Percentiles rank a stretch among this genome's conserved stretches.
Evolutionary conservation across 2,329 filamentous ascomycete species (phyloP).

Genomic region (Colletotrichum phormii): DNA sequence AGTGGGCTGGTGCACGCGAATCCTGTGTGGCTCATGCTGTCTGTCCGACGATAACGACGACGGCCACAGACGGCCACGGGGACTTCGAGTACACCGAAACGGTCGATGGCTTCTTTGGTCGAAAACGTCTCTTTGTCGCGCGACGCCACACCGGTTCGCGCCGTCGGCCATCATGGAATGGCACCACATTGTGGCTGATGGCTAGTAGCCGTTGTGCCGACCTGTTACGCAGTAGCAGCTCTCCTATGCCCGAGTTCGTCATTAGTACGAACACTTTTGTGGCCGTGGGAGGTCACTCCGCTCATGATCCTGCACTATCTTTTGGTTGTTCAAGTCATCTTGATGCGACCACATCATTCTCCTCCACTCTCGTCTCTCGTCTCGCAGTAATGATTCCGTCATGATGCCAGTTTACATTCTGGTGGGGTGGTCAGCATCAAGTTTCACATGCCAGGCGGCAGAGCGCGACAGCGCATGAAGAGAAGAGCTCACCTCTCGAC

Average conservation of each 20-base stretch:
- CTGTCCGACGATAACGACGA: neutral
- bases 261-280: neutral
- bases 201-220: slow-evolving; percentile 20
- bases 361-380: neutral
- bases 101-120: slow-evolving; percentile 5
- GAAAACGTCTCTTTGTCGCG: slow-evolving; percentile 14
- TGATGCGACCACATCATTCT: neutral
- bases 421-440: slow-evolving; percentile 8
- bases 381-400: neutral
- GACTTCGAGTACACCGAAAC: slow-evolving; percentile 26
- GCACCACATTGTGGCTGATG: slow-evolving; percentile 7
- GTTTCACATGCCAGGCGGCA: slow-evolving; percentile 23
- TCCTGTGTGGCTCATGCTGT: slow-evolving; percentile 27
- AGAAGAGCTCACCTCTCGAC: slow-evolving; percentile 62
- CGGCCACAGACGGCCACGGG: slow-evolving; percentile 14
- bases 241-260: neutral
- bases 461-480: neutral
- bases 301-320: neutral
- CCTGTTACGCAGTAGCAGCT: slow-evolving; percentile 9
- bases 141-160: slow-evolving; percentile 12
- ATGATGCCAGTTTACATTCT: slow-evolving; percentile 33
- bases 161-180: neutral
- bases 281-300: neutral
- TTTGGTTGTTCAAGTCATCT: neutral
- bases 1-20: slow-evolving; percentile 19